Evolutionary conservation across 225 moss, liverwort and hornwort genomes (phyloP).

Genomic region (Takakia lepidozioides): DNA sequence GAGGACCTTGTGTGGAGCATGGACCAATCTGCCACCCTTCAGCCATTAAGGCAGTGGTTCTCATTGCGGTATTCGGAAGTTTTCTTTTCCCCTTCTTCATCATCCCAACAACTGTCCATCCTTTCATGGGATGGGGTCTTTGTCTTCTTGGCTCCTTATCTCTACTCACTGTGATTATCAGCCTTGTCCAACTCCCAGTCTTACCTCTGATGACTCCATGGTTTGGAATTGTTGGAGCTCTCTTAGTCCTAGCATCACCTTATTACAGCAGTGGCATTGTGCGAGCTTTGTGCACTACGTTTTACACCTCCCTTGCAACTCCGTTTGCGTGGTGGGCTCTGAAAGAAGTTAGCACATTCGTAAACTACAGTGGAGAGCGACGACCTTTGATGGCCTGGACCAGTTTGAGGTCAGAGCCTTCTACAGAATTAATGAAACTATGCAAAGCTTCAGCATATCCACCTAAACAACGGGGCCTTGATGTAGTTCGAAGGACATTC

Average conservation of each 20-base stretch:
- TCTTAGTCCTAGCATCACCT: constrained; percentile 53
- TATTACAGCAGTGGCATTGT: constrained; percentile 44
- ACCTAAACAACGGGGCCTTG: no score
- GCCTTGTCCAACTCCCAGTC: constrained; percentile 35
- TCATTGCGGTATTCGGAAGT: constrained; percentile 14
- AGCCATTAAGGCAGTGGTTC: constrained; percentile 20
- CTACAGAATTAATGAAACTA: constrained; percentile 29
- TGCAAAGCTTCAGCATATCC: constrained; percentile 21
- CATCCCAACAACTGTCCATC: constrained; percentile 57
- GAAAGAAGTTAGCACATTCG: constrained; percentile 11
- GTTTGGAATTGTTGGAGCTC: constrained; percentile 37
- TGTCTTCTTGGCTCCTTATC: constrained; percentile 50
- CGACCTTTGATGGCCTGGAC: constrained; percentile 53
- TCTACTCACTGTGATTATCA: constrained; percentile 28
- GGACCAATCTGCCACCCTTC: constrained; percentile 17
- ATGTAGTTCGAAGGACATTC: no score
- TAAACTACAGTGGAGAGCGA: constrained; percentile 7
- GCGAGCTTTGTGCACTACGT: constrained; percentile 35
- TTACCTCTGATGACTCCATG: constrained; percentile 39
- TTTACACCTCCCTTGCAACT: constrained; percentile 37
- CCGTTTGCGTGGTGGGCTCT: constrained; percentile 57
- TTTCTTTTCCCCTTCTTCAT: constrained; percentile 49
- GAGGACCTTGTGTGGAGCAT: constrained; percentile 17
- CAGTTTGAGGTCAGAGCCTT: constrained; percentile 20
- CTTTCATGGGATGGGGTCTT: constrained; percentile 60